These are phyloP conservation scores for Acanthamoeba rhysodes DNA, from an alignment of 208 protist genomes.

Conservation along the genomic window DNA sequence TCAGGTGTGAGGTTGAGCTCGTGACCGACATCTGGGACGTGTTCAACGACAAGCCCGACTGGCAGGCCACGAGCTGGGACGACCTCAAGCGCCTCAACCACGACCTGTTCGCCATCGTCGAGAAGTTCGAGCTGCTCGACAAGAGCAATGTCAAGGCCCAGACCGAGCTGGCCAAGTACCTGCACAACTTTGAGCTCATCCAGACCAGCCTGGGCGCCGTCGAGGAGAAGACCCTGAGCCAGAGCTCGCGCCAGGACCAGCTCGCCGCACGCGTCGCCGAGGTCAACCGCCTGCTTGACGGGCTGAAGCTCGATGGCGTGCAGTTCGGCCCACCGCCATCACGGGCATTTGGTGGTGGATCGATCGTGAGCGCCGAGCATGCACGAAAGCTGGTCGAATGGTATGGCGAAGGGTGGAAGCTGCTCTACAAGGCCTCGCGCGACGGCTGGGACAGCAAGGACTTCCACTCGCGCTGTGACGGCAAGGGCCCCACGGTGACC, in stretches of 20 bases:
- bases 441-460: no score
- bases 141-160: background rate
- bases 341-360: no score
- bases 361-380: no score
- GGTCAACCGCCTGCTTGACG: background rate
- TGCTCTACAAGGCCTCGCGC: no score
- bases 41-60: slow-evolving; percentile 16
- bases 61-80: background rate
- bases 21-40: background rate
- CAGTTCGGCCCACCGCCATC: no score
- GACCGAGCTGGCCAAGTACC: background rate
- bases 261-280: background rate
- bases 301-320: no score
- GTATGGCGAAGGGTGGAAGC: no score
- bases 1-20: background rate
- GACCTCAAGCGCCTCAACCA: background rate
- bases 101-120: background rate
- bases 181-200: background rate
- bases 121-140: slow-evolving; percentile 14
- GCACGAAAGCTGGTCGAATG: no score
- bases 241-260: background rate
- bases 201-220: background rate
- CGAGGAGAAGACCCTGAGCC: background rate
- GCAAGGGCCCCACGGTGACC: no score
- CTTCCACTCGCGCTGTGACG: no score